Percentiles rank a stretch among this genome's conserved stretches.
Conservation (phyloP, 2,329 filamentous ascomycete genomes). For the Fusarium sp. region DNA sequence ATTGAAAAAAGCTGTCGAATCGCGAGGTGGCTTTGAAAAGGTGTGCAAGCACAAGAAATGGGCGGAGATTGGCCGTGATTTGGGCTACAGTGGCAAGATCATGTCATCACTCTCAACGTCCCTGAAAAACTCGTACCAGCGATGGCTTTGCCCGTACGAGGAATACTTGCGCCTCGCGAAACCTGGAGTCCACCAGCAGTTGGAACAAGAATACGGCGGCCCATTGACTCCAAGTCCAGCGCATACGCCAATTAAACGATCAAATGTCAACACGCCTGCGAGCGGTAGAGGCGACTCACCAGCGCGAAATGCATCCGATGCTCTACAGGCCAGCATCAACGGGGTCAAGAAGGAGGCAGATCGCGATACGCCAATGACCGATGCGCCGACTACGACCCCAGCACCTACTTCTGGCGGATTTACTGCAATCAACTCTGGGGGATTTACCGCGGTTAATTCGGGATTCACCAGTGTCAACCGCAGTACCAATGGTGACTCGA, state of each 20-base stretch:
- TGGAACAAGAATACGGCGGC: slow-evolving; percentile 91
- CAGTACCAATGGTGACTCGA: slow-evolving; percentile 54
- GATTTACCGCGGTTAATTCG: slow-evolving; percentile 75
- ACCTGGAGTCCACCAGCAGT: slow-evolving; percentile 93
- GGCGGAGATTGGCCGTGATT: slow-evolving; percentile 95
- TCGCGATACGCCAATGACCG: slow-evolving; percentile 58
- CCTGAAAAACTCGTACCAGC: slow-evolving; percentile 96
- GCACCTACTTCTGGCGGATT: slow-evolving; percentile 53
- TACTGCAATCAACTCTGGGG: slow-evolving; percentile 57
- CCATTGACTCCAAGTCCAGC: slow-evolving; percentile 80
- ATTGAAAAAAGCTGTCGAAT: slow-evolving; percentile 95
- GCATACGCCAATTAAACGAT: slow-evolving; percentile 74
- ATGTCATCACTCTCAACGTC: slow-evolving; percentile 99
- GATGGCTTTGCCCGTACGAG: slow-evolving; percentile 96
- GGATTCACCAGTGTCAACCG: slow-evolving; percentile 73
- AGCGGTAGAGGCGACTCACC: slow-evolving; percentile 72
- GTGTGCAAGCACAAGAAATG: slow-evolving; percentile 99
- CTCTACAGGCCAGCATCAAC: slow-evolving; percentile 59
- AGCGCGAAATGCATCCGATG: slow-evolving; percentile 63
- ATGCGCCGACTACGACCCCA: slow-evolving; percentile 51
- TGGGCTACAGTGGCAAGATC: slow-evolving; percentile 98
- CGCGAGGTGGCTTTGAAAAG: slow-evolving; percentile 91
- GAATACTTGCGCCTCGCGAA: slow-evolving; percentile 91
- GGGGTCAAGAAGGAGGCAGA: slow-evolving; percentile 56
- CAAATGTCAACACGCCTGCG: slow-evolving; percentile 65